Evolutionary conservation across 2,329 filamentous ascomycete genomes (phyloP).

Genomic region (Aspergillus pseudoviridinutans): DNA sequence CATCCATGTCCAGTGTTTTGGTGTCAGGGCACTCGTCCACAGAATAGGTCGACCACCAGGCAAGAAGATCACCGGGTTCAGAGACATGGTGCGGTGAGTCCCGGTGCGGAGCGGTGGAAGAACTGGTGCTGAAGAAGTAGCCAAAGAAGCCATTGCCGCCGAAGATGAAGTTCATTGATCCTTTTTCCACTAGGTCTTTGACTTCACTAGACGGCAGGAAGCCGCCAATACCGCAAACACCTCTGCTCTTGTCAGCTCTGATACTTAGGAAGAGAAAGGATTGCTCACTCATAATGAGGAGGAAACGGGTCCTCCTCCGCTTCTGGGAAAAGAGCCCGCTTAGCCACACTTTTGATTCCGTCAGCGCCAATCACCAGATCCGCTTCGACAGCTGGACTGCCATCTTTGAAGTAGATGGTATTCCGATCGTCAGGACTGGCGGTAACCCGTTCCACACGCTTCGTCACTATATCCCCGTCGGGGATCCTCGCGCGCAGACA

Average conservation of each 20-base stretch:
- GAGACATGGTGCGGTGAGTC: conserved; percentile 25
- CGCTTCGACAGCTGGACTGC: conserved; percentile 27
- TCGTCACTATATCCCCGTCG: conserved; percentile 30
- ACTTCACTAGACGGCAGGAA: conserved; percentile 35
- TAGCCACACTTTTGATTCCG: conserved; percentile 36
- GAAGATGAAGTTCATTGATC: conserved; percentile 43
- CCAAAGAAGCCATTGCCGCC: conserved; percentile 51
- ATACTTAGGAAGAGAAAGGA: neutral
- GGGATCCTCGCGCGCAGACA: conserved; percentile 35
- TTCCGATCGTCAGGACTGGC: conserved; percentile 22
- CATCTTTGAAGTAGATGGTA: conserved; percentile 33
- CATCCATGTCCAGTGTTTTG: conserved; percentile 27
- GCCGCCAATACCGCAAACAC: conserved; percentile 45
- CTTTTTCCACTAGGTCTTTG: conserved; percentile 28
- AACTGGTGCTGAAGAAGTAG: conserved; percentile 38
- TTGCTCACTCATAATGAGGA: conserved; percentile 38
- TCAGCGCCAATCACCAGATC: conserved; percentile 45
- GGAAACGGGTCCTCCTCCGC: conserved; percentile 31
- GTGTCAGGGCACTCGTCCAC: conserved; percentile 30
- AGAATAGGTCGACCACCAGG: conserved; percentile 47
- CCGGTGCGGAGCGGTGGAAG: conserved; percentile 14
- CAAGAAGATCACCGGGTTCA: conserved; percentile 29
- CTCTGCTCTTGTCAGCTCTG: conserved; percentile 19
- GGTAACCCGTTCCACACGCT: conserved; percentile 27
- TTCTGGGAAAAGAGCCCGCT: conserved; percentile 35